Evolutionary conservation across 192 early-diverging fungal species (phyloP).

Genomic region (Backusella macrospora): DNA sequence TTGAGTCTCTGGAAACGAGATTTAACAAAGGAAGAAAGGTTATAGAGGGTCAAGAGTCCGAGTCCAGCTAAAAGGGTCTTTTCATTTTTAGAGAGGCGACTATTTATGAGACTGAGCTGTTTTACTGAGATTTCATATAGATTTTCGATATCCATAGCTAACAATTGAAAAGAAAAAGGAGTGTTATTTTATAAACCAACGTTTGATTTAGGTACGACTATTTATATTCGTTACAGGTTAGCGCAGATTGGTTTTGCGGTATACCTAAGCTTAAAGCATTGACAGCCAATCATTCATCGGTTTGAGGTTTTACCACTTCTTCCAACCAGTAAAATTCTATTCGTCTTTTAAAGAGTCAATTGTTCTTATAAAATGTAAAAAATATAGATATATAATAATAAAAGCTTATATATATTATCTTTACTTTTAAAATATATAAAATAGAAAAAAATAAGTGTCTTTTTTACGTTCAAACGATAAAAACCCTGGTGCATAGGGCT

Average conservation of each 20-base stretch:
- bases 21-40: slow-evolving; percentile 3
- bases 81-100: slow-evolving; percentile 7
- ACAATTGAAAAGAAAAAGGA: not conserved
- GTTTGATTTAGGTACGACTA: too few relatives aligned
- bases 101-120: not conserved
- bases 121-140: not conserved
- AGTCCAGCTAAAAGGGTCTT: not conserved
- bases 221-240: too few relatives aligned
- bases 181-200: too few relatives aligned
- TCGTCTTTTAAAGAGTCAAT: not conserved
- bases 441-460: too few relatives aligned
- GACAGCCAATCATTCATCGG: not conserved
- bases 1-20: not conserved
- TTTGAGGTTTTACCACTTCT: not conserved
- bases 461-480: too few relatives aligned
- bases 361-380: not conserved
- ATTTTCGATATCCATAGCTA: not conserved
- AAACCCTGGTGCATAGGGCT: too few relatives aligned
- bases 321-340: not conserved
- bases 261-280: not conserved
- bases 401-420: not conserved
- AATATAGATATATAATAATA: not conserved
- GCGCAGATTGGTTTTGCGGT: not conserved
- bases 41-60: slow-evolving; percentile 6
- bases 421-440: not conserved